These are phyloP conservation scores for Globisporangium abappressorium DNA, from an alignment of 352 stramenopile genomes.

Conservation along the genomic window DNA sequence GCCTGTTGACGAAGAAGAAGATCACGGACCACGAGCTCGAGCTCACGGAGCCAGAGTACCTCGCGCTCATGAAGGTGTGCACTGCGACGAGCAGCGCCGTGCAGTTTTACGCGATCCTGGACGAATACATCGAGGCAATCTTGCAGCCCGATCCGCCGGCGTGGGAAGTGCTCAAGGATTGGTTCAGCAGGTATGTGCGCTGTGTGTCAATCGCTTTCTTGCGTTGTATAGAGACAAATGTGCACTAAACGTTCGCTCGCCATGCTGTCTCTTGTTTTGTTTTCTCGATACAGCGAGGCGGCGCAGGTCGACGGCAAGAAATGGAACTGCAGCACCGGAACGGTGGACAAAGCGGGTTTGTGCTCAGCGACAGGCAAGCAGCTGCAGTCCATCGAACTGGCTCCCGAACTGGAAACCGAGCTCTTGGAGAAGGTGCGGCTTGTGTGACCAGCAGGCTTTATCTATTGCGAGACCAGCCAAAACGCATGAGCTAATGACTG, in stretches of 20 bases:
- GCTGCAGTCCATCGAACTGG: conserved; percentile 68
- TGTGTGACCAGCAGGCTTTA: neutral
- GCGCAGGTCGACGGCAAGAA: conserved; percentile 49
- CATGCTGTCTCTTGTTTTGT: conserved; percentile 6
- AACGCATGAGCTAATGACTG: neutral
- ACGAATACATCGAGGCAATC: conserved; percentile 61
- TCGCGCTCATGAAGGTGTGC: conserved; percentile 54
- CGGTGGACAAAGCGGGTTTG: conserved; percentile 47
- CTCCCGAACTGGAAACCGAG: conserved; percentile 31
- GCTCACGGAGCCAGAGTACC: conserved; percentile 60
- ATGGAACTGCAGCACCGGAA: conserved; percentile 57
- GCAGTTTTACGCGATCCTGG: conserved; percentile 56
- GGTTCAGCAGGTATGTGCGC: conserved; percentile 55
- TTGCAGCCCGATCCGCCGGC: conserved; percentile 36
- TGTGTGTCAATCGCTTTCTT: neutral
- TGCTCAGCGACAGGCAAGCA: conserved; percentile 61
- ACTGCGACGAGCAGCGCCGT: conserved; percentile 30
- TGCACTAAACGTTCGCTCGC: neutral
- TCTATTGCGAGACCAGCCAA: neutral
- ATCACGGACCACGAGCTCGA: conserved; percentile 44
- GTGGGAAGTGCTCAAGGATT: conserved; percentile 69
- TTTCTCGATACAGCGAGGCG: conserved; percentile 41
- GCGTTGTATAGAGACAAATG: neutral
- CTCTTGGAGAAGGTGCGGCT: conserved; percentile 62
- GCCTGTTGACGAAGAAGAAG: conserved; percentile 51